Conservation (phyloP, 306 rosid genomes). For the Canavalia ensiformis region DNA sequence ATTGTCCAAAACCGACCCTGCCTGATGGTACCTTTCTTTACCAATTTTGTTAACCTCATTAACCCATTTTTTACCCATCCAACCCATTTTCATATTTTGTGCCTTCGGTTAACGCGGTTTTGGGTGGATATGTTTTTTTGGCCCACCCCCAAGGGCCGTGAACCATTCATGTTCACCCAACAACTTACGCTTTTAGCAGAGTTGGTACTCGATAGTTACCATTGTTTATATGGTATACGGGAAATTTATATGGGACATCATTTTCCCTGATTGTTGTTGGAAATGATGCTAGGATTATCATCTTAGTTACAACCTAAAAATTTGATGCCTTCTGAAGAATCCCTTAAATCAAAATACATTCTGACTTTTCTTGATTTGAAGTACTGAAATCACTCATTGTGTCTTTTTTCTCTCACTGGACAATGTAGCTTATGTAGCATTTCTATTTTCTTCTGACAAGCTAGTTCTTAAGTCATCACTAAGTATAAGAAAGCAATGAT, state of each 20-base stretch:
- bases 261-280: not conserved
- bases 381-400: not conserved
- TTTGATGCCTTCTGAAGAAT: not conserved
- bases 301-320: not conserved
- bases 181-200: not conserved
- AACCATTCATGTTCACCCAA: constrained; percentile 6
- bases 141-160: not conserved
- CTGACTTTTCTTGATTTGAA: not conserved
- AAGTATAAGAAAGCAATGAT: not conserved
- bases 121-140: too few species aligned
- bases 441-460: not conserved
- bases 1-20: too few species aligned
- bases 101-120: too few species aligned
- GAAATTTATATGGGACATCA: too few species aligned
- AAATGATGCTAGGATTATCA: constrained; percentile 18
- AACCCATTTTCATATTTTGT: too few species aligned
- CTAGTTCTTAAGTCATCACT: not conserved
- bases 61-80: too few species aligned
- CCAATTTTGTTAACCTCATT: too few species aligned
- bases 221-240: constrained; percentile 24
- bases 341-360: constrained; percentile 1
- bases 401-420: not conserved
- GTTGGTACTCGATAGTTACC: constrained; percentile 19
- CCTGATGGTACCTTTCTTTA: too few species aligned
- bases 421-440: not conserved